Conservation (phyloP, 768 basidiomycete species). For the Termitomyces sp. region DNA sequence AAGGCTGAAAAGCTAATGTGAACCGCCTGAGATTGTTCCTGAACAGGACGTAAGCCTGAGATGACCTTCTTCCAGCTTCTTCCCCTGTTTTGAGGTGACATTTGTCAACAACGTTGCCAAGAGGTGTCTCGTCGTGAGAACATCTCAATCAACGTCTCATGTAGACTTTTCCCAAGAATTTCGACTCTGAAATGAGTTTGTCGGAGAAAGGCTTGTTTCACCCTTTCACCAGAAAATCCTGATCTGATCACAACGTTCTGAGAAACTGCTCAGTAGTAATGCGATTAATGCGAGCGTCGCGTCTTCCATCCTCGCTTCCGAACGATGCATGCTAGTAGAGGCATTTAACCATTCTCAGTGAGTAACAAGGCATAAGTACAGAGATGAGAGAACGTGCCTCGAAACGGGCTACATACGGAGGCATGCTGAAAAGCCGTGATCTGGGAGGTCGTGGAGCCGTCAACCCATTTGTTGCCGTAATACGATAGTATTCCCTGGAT, state of each 20-base stretch:
- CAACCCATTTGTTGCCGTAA: neutral
- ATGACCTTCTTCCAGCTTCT: neutral
- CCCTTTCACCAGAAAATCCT: neutral
- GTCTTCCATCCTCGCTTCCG: constrained; percentile 1
- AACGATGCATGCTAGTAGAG: neutral
- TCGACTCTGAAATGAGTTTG: neutral
- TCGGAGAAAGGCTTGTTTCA: neutral
- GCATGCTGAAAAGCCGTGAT: neutral
- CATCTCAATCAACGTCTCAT: neutral
- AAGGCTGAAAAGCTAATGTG: too few relatives aligned
- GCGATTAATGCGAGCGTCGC: neutral
- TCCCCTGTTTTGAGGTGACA: neutral
- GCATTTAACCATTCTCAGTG: neutral
- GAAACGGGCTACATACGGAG: neutral
- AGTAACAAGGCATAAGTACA: neutral
- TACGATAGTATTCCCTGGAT: neutral
- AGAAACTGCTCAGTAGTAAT: too few relatives aligned
- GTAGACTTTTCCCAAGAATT: neutral
- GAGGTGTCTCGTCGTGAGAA: too few relatives aligned
- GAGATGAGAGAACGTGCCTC: neutral
- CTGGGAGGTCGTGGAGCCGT: neutral
- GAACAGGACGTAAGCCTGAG: neutral
- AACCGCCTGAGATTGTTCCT: too few relatives aligned
- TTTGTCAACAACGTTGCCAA: too few relatives aligned
- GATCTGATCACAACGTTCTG: neutral